These are phyloP conservation scores for Protomyces arabidopsidicola DNA, from an alignment of 1,139 yeast species.

Conservation along the genomic window DNA sequence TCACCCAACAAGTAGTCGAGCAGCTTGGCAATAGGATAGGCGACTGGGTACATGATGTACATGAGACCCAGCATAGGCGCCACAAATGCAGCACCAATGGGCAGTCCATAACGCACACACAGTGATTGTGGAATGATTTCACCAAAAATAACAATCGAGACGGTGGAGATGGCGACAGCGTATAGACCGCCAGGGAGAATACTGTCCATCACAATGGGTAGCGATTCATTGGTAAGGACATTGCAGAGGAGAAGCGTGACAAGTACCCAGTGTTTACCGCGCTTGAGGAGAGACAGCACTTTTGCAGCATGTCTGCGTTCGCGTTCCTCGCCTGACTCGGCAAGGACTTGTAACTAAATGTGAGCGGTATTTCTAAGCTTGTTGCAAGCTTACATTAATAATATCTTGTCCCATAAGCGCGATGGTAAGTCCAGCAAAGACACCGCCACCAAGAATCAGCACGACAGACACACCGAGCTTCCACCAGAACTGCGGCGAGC, in stretches of 20 bases:
- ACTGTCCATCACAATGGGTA: conserved; percentile 88
- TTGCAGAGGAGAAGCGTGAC: conserved; percentile 79
- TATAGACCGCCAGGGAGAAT: conserved; percentile 97
- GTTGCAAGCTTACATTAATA: conserved; percentile 3
- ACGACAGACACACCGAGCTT: conserved; percentile 57
- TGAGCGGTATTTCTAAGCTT: neutral
- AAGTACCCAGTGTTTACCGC: conserved; percentile 96
- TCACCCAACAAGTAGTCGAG: conserved; percentile 83
- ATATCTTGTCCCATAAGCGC: conserved; percentile 97
- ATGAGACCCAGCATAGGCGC: conserved; percentile 81
- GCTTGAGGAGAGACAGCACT: conserved; percentile 65
- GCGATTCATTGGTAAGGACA: conserved; percentile 90
- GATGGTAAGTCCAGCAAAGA: conserved; percentile 90
- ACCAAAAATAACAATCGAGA: conserved; percentile 88
- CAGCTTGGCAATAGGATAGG: conserved; percentile 80
- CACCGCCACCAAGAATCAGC: conserved; percentile 84
- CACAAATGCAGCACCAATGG: conserved; percentile 83
- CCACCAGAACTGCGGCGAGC: conserved; percentile 44
- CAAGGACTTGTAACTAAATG: conserved; percentile 42
- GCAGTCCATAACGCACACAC: conserved; percentile 86
- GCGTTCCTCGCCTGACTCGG: conserved; percentile 47
- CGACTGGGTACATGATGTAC: conserved; percentile 88
- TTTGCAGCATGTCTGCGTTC: conserved; percentile 71
- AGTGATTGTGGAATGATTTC: conserved; percentile 94
- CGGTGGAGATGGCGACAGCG: conserved; percentile 89